These are phyloP conservation scores for Colletotrichum sidae DNA, from an alignment of 2,329 filamentous ascomycete species.

Conservation along the genomic window DNA sequence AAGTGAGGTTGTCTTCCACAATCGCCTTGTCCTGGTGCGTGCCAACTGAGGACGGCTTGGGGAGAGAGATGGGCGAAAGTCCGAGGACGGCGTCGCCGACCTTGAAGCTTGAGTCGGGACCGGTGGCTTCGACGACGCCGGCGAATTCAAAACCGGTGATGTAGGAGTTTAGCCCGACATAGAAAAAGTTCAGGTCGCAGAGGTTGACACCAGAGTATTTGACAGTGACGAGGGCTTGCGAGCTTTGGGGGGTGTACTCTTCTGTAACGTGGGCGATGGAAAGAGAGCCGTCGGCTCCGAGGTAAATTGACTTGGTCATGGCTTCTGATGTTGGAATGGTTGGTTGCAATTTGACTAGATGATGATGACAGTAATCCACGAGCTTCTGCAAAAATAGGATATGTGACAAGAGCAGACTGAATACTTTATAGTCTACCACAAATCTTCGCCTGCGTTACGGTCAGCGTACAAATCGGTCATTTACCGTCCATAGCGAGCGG, in stretches of 20 bases:
- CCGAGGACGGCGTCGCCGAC: slow-evolving; percentile 14
- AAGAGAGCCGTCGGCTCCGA: slow-evolving; percentile 12
- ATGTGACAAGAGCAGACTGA: too few relatives aligned
- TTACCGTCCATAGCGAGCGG: too few relatives aligned
- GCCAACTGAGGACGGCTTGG: slow-evolving; percentile 1
- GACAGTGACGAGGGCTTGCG: slow-evolving; percentile 9
- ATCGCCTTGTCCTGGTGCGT: slow-evolving; percentile 13
- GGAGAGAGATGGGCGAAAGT: slow-evolving; percentile 2
- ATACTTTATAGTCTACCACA: too few relatives aligned
- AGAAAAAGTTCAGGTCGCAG: slow-evolving; percentile 21
- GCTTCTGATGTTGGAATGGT: neutral
- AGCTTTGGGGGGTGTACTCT: neutral
- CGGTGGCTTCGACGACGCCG: neutral
- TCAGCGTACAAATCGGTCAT: too few relatives aligned
- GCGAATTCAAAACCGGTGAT: slow-evolving; percentile 15
- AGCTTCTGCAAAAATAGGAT: too few relatives aligned
- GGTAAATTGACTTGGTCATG: slow-evolving; percentile 19
- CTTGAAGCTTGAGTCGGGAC: neutral
- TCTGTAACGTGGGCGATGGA: neutral
- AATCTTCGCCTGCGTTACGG: too few relatives aligned
- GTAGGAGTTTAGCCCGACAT: neutral
- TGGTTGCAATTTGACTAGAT: too few relatives aligned
- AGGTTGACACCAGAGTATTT: slow-evolving; percentile 18
- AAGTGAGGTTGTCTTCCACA: neutral
- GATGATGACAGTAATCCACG: too few relatives aligned